Base-by-base conservation (phyloP, 208 protist species). In the Leishmania tropica region DNA sequence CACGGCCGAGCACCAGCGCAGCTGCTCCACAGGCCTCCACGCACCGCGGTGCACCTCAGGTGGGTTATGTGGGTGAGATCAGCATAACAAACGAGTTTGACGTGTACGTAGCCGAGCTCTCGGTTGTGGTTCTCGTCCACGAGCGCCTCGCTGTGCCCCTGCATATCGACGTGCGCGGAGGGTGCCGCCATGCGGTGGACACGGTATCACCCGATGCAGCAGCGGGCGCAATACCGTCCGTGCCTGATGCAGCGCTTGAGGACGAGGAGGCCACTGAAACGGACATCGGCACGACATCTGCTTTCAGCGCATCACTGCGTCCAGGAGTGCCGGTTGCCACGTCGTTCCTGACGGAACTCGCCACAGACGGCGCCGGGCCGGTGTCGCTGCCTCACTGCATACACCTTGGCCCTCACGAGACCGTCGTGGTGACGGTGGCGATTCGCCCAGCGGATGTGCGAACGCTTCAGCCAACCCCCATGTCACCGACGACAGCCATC, bases 31-130 rank as follows among this genome's bases (percentile, higher is more conserved):
- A 73, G 78, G 42, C 80, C 60, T 51, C 70, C 60, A 21, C 68
- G 72, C 74, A 19, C 28, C n/a, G n/a, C 54, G n/a, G 8, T 31
- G 1, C 8, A 35, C 31, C n/a, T 42, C 83, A 83, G 60, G 48
- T 89, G 17, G 83, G 92, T 3, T 96, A 93, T 77, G 81, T 80
- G 8, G 92, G 92, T 24, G 89, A 94, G 67, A 81, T 93, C 48
- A 42, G 78, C 58, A 58, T 94, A 13, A 90, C 85, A 10, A 94
- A 94, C 74, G 78, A 80, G n/a, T 94, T 88, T 67, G 83, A 90
- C 51, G 35, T 65, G 65, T 90, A 89, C 64, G 78, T 85, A 11
- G 82, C 83, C 28, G 87, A 90, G 3, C 40, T 92, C n/a, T 67
- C 80, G 4, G 70, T 89, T 1, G 75, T 74, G 21, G 86, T 85